Conservation (phyloP, 306 rosid genomes). For the Mucuna pruriens region DNA sequence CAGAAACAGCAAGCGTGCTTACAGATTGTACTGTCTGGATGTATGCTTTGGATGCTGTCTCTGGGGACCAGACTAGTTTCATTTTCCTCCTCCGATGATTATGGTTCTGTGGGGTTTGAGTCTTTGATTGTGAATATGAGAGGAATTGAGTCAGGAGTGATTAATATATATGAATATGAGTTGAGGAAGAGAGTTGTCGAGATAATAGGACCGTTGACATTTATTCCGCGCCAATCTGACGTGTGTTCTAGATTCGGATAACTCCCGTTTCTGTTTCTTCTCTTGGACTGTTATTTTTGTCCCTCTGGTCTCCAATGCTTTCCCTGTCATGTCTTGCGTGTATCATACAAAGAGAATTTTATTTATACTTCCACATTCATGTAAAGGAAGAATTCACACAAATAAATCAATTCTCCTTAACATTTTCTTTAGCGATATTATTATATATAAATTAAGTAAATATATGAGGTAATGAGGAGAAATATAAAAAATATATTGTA, state of each 20-base stretch:
- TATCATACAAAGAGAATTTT: not conserved
- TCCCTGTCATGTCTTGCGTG: constrained; percentile 17
- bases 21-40: constrained; percentile 86
- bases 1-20: constrained; percentile 33
- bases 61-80: constrained; percentile 96
- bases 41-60: constrained; percentile 87
- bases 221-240: constrained; percentile 51
- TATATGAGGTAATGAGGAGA: no score
- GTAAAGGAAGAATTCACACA: not conserved
- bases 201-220: constrained; percentile 57
- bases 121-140: constrained; percentile 1
- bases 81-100: constrained; percentile 30
- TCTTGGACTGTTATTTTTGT: not conserved
- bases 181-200: not conserved
- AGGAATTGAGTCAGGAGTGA: not conserved
- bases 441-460: no score
- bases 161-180: not conserved
- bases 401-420: no score
- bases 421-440: no score
- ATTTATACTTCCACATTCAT: not conserved
- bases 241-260: constrained; percentile 48
- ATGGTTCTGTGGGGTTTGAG: not conserved
- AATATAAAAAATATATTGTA: no score
- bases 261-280: not conserved
- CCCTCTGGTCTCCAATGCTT: not conserved